Evolutionary conservation across 108 stramenopile genomes (phyloP), one percentile per base, ranked within the genome.

Genomic region (Pseudonitzschia pungens): DNA sequence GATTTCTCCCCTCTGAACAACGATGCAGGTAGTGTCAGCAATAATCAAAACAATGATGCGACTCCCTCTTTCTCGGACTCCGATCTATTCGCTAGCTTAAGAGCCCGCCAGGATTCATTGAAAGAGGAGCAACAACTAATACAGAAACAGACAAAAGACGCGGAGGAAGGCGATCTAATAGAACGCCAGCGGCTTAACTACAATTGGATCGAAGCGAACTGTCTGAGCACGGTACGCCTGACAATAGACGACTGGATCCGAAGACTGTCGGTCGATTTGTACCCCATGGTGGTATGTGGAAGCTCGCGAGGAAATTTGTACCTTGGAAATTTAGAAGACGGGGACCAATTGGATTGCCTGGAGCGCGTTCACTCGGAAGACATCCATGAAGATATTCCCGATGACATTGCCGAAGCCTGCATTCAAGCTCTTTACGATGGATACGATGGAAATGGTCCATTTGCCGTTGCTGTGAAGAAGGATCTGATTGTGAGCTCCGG

Each of bases 201-300:
- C 11, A 79, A 79, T 50, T 84, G 83, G 83, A 65, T 41, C 22
- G 67, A 71, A 21, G 76, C 83, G 0, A 60, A 73, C 29, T 80
- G 79, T 58, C 20, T 41, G 2, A 71, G 74, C 31, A 60, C 69
- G 0, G 69, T 84, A 2, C 79, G 73, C 11, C 54, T 84, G 21
- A 40, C 64, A 22, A 26, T 84, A 44, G 64, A 77, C 33, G 92
- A 93, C 68, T 93, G 88, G 88, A 77, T 90, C 8, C 78, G 92
- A 59, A 81, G 92, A n/a, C 60, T 93, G 2, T 79, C 77, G 56
- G 71, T 93, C 27, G 87, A 86, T 1, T 43, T 53, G 27, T 93
- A 89, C 70, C 92, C 92, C 2, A 69, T 87, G 65, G 89, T 78
- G 0, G 92, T 78, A 2, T 86, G 84, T 67, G 92, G 92, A 6